Percentiles rank a stretch among this genome's conserved stretches.
These are phyloP conservation scores for Nicotiana benthamiana DNA, from an alignment of 257 asterid species.

Conservation along the genomic window DNA sequence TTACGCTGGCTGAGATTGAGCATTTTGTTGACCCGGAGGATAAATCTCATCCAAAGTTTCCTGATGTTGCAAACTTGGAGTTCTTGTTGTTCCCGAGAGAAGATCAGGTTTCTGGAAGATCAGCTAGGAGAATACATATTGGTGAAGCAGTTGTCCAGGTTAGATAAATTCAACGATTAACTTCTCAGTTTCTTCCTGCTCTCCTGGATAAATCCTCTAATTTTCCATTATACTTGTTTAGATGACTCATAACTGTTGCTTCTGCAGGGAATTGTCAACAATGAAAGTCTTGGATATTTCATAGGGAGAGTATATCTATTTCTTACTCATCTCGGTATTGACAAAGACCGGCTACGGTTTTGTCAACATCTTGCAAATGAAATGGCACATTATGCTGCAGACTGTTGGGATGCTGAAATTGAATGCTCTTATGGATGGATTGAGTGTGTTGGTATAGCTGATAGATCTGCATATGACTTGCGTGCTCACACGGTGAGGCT, in stretches of 20 bases:
- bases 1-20: constrained; percentile 68
- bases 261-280: constrained; percentile 31
- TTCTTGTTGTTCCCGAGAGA: constrained; percentile 65
- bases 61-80: constrained; percentile 53
- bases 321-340: constrained; percentile 63
- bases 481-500: constrained; percentile 30
- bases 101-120: constrained; percentile 55
- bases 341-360: constrained; percentile 59
- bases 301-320: constrained; percentile 63
- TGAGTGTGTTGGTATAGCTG: constrained; percentile 44
- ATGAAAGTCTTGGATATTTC: constrained; percentile 36
- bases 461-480: constrained; percentile 39
- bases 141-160: constrained; percentile 62
- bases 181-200: background rate
- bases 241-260: background rate
- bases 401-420: constrained; percentile 56
- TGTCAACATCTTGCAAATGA: constrained; percentile 44
- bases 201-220: background rate
- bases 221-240: background rate
- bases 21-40: constrained; percentile 66
- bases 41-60: constrained; percentile 64
- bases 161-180: background rate
- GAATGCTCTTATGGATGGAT: constrained; percentile 67
- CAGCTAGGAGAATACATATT: constrained; percentile 39
- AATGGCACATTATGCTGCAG: constrained; percentile 44